Evolutionary conservation across 805 yeast genomes (phyloP).

Genomic region (Nakazawaea ishiwadae): DNA sequence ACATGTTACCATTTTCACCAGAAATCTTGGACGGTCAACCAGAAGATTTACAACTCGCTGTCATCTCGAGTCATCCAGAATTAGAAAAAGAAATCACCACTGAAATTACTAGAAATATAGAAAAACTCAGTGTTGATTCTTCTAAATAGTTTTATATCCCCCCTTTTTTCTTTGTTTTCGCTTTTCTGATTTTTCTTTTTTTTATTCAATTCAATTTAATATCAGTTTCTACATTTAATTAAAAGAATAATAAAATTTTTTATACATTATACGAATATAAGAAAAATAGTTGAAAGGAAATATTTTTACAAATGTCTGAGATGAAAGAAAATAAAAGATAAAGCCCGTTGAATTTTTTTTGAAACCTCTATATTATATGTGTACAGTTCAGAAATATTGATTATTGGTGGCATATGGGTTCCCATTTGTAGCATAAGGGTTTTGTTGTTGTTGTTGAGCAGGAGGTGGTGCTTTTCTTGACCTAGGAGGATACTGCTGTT

Average conservation of each 20-base stretch:
- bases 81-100: not conserved
- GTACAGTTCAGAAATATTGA: not conserved
- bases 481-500: constrained; percentile 1
- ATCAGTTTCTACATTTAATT: no score
- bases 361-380: not conserved
- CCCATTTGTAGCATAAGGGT: not conserved
- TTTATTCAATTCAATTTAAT: no score
- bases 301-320: no score
- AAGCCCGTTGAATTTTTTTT: no score
- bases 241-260: no score
- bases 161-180: no score
- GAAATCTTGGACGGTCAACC: not conserved
- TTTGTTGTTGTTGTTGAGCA: constrained; percentile 6
- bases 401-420: constrained; percentile 5
- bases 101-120: not conserved
- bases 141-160: not conserved
- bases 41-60: constrained; percentile 5
- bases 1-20: constrained; percentile 22
- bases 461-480: constrained; percentile 6
- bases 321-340: no score
- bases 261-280: no score
- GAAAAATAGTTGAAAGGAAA: no score
- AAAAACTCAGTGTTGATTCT: not conserved
- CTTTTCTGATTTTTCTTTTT: no score
- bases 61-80: constrained; percentile 4